These are phyloP conservation scores for Hondaea fermentalgiana DNA, from an alignment of 108 stramenopile species.

Conservation along the genomic window DNA sequence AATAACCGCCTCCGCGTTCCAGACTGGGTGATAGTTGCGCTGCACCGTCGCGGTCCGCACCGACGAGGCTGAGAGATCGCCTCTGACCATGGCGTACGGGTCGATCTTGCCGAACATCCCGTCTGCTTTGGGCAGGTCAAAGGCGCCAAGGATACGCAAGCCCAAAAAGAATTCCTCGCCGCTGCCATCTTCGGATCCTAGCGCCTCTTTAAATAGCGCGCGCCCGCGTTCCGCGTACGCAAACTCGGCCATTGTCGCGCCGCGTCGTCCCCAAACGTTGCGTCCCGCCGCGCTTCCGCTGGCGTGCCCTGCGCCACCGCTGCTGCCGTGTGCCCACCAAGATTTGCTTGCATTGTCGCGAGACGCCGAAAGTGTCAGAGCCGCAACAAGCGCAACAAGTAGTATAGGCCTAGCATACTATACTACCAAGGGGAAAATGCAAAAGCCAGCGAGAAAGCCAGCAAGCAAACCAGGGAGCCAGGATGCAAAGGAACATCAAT, in stretches of 20 bases:
- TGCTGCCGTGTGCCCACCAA: no score
- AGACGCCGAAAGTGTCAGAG: no score
- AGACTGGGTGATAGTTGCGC: background rate
- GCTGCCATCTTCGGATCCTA: background rate
- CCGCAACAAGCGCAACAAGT: no score
- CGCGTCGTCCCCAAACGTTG: no score
- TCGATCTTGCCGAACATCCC: background rate
- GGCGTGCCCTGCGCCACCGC: no score
- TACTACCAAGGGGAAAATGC: no score
- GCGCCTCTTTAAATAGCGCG: background rate
- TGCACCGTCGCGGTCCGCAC: background rate
- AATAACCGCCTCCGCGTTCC: background rate
- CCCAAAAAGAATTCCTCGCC: background rate
- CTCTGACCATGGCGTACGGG: background rate
- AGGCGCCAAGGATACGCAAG: background rate
- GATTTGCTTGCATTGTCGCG: no score
- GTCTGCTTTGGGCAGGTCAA: background rate
- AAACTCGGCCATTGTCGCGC: background rate
- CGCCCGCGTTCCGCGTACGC: background rate
- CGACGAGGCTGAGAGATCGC: background rate
- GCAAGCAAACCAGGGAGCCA: no score
- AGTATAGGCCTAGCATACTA: no score
- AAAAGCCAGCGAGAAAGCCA: no score
- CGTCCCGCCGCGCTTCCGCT: no score
- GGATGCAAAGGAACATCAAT: no score